These are phyloP conservation scores for Daedaleopsis nitida DNA, from an alignment of 768 basidiomycete genomes.

Conservation along the genomic window DNA sequence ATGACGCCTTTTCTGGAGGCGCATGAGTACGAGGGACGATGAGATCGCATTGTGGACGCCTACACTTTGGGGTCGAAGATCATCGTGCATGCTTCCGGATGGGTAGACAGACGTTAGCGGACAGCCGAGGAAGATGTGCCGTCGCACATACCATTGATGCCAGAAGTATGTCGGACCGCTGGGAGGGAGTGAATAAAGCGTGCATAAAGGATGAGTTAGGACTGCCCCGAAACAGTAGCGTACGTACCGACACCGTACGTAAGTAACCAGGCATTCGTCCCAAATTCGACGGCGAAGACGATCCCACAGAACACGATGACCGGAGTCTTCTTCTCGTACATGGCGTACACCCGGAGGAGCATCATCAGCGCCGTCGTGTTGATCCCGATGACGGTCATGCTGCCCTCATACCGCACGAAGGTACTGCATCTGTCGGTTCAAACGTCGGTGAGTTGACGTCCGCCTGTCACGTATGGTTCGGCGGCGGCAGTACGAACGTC, in stretches of 20 bases:
- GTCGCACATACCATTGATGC: constrained; percentile 22
- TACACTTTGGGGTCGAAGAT: constrained; percentile 30
- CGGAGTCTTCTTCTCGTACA: constrained; percentile 30
- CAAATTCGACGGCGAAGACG: constrained; percentile 46
- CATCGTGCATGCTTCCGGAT: constrained; percentile 41
- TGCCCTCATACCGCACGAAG: constrained; percentile 36
- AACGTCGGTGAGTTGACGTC: background rate
- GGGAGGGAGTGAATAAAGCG: constrained; percentile 2
- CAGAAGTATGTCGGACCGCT: constrained; percentile 17
- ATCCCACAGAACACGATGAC: constrained; percentile 27
- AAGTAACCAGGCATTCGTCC: constrained; percentile 57
- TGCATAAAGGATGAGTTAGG: no score
- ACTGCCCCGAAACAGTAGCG: background rate
- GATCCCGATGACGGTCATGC: constrained; percentile 55
- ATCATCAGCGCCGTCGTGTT: constrained; percentile 59
- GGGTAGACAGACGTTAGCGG: background rate
- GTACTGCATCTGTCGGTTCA: constrained; percentile 24
- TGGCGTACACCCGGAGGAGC: constrained; percentile 47
- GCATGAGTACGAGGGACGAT: no score
- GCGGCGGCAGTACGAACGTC: background rate
- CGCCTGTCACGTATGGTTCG: no score
- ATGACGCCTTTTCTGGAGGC: constrained; percentile 9
- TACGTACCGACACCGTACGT: constrained; percentile 49
- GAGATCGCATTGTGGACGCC: background rate
- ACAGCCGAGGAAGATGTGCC: background rate